Evolutionary conservation across 208 protist genomes (phyloP).

Genomic region (Novymonas esmeraldas): DNA sequence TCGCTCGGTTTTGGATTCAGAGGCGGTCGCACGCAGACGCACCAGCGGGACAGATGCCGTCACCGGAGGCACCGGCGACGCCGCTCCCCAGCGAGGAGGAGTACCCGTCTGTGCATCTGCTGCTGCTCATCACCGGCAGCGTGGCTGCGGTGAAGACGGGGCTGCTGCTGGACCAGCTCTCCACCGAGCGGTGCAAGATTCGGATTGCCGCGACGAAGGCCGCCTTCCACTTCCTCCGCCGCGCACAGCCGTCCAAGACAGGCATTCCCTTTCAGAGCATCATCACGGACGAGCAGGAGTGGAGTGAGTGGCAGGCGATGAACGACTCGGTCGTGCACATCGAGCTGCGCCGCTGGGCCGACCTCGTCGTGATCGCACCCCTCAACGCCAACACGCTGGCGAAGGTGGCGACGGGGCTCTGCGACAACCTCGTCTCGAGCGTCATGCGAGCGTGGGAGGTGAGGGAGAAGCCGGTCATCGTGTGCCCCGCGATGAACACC

Average conservation of each 20-base stretch:
- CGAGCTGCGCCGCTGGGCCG: constrained; percentile 94
- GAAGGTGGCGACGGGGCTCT: constrained; percentile 94
- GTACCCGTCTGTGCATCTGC: constrained; percentile 67
- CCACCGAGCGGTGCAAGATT: constrained; percentile 65
- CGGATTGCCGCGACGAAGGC: constrained; percentile 82
- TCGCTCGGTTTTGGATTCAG: too few relatives aligned
- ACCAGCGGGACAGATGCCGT: too few relatives aligned
- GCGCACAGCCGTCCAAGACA: constrained; percentile 58
- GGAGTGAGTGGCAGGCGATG: constrained; percentile 81
- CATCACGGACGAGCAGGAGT: constrained; percentile 87
- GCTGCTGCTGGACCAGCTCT: constrained; percentile 79
- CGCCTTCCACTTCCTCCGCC: constrained; percentile 79
- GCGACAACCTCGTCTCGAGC: constrained; percentile 96
- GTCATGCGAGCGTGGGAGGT: constrained; percentile 96
- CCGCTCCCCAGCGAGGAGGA: constrained; percentile 23
- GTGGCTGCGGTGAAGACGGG: constrained; percentile 89
- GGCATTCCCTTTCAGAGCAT: constrained; percentile 77
- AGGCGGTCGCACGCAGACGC: too few relatives aligned
- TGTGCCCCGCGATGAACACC: constrained; percentile 99
- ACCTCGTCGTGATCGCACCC: constrained; percentile 96
- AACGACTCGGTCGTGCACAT: constrained; percentile 93
- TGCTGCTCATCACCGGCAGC: constrained; percentile 88
- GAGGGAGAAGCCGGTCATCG: constrained; percentile 87
- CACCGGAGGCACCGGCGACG: not conserved
- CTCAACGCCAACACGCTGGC: constrained; percentile 97